Conservation (phyloP, 2,329 filamentous ascomycete species). For the Mycosphaerella arachidis region DNA sequence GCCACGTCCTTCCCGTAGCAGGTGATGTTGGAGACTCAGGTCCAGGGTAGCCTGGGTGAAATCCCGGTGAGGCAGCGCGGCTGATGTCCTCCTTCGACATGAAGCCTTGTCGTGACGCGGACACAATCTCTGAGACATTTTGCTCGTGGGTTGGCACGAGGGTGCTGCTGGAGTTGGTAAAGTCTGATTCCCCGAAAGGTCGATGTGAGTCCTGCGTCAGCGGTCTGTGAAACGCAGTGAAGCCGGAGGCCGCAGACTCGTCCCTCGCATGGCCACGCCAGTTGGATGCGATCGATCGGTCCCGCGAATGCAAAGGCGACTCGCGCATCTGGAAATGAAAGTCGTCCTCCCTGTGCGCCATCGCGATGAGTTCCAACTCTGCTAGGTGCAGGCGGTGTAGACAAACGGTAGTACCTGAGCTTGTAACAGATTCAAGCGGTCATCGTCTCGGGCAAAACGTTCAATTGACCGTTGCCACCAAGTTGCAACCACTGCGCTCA, state of each 20-base stretch:
- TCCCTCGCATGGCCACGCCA: constrained; percentile 13
- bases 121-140: constrained; percentile 12
- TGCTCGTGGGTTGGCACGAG: constrained; percentile 12
- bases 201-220: constrained; percentile 10
- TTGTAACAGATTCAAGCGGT: background rate
- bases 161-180: constrained; percentile 17
- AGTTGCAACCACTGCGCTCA: background rate
- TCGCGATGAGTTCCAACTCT: background rate
- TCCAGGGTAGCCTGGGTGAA: constrained; percentile 19
- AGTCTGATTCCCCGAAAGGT: constrained; percentile 15
- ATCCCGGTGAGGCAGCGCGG: constrained; percentile 14
- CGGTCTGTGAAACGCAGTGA: constrained; percentile 10
- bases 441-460: background rate
- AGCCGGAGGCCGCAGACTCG: background rate
- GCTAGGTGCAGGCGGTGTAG: constrained; percentile 1
- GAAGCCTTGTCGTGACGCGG: constrained; percentile 15
- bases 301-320: constrained; percentile 19
- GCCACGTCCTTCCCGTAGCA: constrained; percentile 8
- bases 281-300: constrained; percentile 16
- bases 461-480: background rate
- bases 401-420: background rate
- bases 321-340: constrained; percentile 18
- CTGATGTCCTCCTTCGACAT: constrained; percentile 2
- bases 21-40: constrained; percentile 18
- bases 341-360: constrained; percentile 17